Evolutionary conservation across 2,329 filamentous ascomycete genomes (phyloP).

Genomic region (Didymella glomerata): DNA sequence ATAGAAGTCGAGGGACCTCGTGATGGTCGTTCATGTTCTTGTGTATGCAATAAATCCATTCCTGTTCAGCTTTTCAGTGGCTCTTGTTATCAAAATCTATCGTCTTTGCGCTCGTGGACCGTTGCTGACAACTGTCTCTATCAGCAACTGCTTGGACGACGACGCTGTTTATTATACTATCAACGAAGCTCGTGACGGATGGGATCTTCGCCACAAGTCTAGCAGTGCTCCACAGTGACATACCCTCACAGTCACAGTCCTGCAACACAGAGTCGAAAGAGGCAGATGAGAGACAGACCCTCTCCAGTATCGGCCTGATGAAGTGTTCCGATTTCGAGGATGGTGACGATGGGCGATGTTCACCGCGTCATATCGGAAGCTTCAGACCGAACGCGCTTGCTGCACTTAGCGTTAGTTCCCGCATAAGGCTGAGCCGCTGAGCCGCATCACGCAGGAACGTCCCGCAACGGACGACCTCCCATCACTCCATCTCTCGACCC

Average conservation of each 20-base stretch:
- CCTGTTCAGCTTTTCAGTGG: neutral
- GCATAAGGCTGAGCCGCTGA: conserved; percentile 14
- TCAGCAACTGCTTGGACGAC: conserved; percentile 1
- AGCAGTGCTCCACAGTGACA: conserved; percentile 15
- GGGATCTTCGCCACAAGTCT: conserved; percentile 16
- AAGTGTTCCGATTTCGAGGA: neutral
- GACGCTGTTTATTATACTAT: conserved; percentile 3
- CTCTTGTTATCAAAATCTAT: neutral
- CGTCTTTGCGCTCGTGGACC: neutral
- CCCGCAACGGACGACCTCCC: conserved; percentile 14
- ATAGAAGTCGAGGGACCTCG: neutral
- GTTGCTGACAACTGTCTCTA: neutral
- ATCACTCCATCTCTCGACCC: conserved; percentile 19
- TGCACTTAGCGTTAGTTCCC: conserved; percentile 10
- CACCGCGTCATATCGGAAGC: conserved; percentile 11
- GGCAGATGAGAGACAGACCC: neutral
- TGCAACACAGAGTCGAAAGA: neutral
- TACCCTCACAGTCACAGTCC: neutral
- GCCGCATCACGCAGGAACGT: conserved; percentile 17
- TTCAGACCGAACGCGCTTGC: conserved; percentile 9
- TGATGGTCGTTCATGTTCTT: neutral
- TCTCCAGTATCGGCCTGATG: neutral
- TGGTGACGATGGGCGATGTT: conserved; percentile 6
- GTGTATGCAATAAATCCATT: conserved; percentile 11
- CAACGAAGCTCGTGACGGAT: conserved; percentile 8